These are phyloP conservation scores for Puccinia hordei DNA, from an alignment of 1,284 basidiomycete species.

Conservation along the genomic window DNA sequence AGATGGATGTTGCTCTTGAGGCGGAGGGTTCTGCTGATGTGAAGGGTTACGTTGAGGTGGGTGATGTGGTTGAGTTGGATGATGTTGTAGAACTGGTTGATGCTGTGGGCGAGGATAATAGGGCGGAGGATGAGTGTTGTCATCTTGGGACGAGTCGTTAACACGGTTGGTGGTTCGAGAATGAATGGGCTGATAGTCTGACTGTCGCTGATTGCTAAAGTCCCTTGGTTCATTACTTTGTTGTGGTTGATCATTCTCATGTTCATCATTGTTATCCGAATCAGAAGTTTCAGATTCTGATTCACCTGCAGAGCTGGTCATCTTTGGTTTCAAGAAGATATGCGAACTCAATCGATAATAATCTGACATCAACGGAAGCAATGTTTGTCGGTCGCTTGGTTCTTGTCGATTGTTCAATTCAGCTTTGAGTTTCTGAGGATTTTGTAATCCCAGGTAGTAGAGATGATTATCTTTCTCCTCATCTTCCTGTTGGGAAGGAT, in stretches of 20 bases:
- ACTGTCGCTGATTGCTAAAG: neutral
- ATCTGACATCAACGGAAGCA: slow-evolving; percentile 36
- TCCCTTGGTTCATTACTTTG: neutral
- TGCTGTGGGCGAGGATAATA: neutral
- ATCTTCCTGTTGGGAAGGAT: neutral
- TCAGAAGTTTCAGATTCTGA: slow-evolving; percentile 11
- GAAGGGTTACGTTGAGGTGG: neutral
- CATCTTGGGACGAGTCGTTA: neutral
- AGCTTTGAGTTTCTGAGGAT: slow-evolving; percentile 11
- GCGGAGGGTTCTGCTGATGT: neutral
- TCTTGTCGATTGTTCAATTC: slow-evolving; percentile 19
- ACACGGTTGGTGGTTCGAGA: neutral
- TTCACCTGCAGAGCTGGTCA: slow-evolving; percentile 25
- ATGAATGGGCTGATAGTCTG: neutral
- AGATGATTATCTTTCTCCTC: slow-evolving; percentile 32
- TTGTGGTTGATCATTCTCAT: slow-evolving; percentile 17
- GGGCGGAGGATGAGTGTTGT: neutral
- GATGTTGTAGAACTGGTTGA: neutral
- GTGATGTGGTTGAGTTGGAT: neutral
- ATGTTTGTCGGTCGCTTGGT: neutral
- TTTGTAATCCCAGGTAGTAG: slow-evolving; percentile 43
- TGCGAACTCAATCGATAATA: slow-evolving; percentile 39
- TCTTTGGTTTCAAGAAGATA: slow-evolving; percentile 47
- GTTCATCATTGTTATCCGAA: slow-evolving; percentile 10
- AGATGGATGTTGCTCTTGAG: neutral